Base-by-base conservation (phyloP, 2,329 filamentous ascomycete species). In the Chaetothyriales sp. region DNA sequence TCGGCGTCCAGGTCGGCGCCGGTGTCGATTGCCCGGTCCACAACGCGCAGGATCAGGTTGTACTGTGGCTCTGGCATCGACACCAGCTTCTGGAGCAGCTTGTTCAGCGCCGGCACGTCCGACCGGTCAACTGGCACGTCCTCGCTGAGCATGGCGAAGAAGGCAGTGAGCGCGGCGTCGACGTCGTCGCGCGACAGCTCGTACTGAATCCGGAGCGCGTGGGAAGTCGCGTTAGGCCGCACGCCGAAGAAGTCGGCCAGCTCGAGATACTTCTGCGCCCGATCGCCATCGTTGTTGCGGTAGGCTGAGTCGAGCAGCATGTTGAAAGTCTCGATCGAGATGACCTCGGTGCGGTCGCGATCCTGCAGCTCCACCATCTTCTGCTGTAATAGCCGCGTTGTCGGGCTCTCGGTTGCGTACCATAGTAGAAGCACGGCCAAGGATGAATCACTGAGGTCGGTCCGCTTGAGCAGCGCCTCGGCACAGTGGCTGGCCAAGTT, bases 241-340 rank as follows among this genome's bases (percentile, higher is more conserved):
- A 95, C 76, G 3, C 75, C 76, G 60, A 80, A 76, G 60, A 81
- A 79, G 44, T 76, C 64, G 1, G 81, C 80, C 9, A 95, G 68
- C 1, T 76, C 68, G 46, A 87, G 73, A 55, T 89, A 84, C 10
- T 86, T 76, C 62, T 89, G 81, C 4, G 85, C 86, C 45, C 85
- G 70, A 57, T 84, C 79, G 0, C 80, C 74, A 59, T 93, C 81
- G 9, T 81, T 73, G 50, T 76, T 75, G n/a, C 78, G 76, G 56
- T 83, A 81, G 8, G 86, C 85, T 51, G 81, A 80, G 49, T 78
- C 75, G 18, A 96, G 74, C 22, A 96, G 73, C 5, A 72, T 70
- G 61, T 96, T 94, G 60, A 96, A 80, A 5, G 84, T 87, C 2
- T 75, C 68, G 5, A 80, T 80, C 50, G 86, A 81, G 0, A 87